Evolutionary conservation across 441 rosid species (phyloP).

Genomic region (Hypseocharis bilobata): DNA sequence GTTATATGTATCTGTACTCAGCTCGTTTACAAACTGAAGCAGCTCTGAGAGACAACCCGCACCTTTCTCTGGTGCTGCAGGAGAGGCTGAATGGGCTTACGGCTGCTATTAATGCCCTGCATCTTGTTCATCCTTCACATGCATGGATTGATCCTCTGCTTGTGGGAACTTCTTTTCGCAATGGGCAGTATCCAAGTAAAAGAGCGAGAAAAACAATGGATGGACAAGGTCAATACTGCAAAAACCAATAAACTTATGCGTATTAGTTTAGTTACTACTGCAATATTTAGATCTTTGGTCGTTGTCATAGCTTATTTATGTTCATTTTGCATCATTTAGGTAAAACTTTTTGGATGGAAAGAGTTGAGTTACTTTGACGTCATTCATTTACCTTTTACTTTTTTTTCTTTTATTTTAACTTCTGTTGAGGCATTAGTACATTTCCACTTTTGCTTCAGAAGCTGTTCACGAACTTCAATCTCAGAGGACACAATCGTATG

Average conservation of each 20-base stretch:
- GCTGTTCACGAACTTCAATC: conserved; percentile 37
- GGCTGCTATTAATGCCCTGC: conserved; percentile 80
- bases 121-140: conserved; percentile 69
- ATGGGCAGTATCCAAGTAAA: conserved; percentile 54
- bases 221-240: conserved; percentile 44
- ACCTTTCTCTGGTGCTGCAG: conserved; percentile 44
- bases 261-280: conserved; percentile 4
- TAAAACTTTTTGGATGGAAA: not conserved
- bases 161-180: conserved; percentile 34
- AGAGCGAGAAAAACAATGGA: conserved; percentile 52
- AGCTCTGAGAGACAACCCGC: conserved; percentile 47
- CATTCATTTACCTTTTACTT: too few relatives aligned
- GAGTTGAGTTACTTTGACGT: not conserved
- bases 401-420: too few relatives aligned
- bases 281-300: conserved; percentile 7
- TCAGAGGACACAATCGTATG: conserved; percentile 36
- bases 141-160: conserved; percentile 76
- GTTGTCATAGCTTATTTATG: not conserved
- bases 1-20: conserved; percentile 69
- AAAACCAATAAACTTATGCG: not conserved
- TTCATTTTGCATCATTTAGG: not conserved
- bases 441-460: conserved; percentile 28
- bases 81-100: conserved; percentile 89
- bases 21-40: conserved; percentile 66
- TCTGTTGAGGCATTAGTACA: conserved; percentile 13